These are phyloP conservation scores for Lentinula guzmanii DNA, from an alignment of 768 basidiomycete genomes.

Conservation along the genomic window DNA sequence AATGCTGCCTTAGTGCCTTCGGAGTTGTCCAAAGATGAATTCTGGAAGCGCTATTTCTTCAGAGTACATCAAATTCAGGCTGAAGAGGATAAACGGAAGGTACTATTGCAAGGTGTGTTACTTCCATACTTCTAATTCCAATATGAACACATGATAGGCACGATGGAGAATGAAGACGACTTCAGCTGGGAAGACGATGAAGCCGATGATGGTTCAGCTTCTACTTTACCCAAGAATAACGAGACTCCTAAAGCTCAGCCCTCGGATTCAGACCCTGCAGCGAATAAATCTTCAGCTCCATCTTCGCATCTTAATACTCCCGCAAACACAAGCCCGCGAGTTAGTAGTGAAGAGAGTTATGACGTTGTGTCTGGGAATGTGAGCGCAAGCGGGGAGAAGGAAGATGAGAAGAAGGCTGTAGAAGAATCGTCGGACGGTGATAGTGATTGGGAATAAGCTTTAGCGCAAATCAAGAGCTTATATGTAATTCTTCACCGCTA, in stretches of 20 bases:
- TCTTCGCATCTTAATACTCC: slow-evolving; percentile 29
- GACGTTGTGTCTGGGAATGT: slow-evolving; percentile 57
- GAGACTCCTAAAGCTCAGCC: background rate
- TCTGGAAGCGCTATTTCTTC: slow-evolving; percentile 92
- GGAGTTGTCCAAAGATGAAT: slow-evolving; percentile 53
- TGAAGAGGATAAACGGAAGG: slow-evolving; percentile 78
- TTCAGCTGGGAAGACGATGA: slow-evolving; percentile 36
- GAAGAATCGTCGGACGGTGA: slow-evolving; percentile 2
- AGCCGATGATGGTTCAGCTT: background rate
- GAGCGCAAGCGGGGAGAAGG: slow-evolving; percentile 34
- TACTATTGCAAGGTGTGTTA: slow-evolving; percentile 58
- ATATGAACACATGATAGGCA: slow-evolving; percentile 29
- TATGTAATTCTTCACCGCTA: background rate
- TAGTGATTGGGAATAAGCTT: slow-evolving; percentile 5
- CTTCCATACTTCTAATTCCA: background rate
- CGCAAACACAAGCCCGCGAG: slow-evolving; percentile 38
- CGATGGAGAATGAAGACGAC: slow-evolving; percentile 71
- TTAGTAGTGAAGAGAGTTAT: slow-evolving; percentile 62
- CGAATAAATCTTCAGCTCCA: slow-evolving; percentile 27
- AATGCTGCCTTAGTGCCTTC: slow-evolving; percentile 50
- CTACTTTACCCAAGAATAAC: background rate
- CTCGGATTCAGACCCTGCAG: background rate
- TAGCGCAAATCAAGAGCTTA: background rate
- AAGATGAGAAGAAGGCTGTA: slow-evolving; percentile 12
- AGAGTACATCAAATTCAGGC: slow-evolving; percentile 71